phyloP scores from a whole-genome alignment of 2,329 filamentous ascomycete genomes.

The Trichophyton simii region DNA sequence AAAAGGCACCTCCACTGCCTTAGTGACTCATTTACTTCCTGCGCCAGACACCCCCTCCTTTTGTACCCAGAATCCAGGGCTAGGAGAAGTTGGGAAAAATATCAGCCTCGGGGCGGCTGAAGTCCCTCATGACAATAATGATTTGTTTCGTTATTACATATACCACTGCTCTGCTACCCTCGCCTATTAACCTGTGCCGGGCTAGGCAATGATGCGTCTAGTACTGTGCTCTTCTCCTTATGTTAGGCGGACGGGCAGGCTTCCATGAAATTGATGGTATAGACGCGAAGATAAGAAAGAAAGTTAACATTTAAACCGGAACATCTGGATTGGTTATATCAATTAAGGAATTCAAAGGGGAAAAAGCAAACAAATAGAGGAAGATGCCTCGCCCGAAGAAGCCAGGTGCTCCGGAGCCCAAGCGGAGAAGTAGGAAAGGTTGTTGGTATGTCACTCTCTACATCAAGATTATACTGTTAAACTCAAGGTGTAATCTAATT shows the following conservation, averaged over 20 bases:
- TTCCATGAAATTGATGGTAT: background rate
- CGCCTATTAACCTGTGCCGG: background rate
- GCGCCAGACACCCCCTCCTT: background rate
- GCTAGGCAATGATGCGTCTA: background rate
- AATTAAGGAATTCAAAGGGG: background rate
- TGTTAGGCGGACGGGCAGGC: background rate
- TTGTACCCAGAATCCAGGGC: background rate
- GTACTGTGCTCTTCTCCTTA: background rate
- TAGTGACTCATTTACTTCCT: background rate
- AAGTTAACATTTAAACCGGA: background rate
- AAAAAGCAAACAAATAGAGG: background rate
- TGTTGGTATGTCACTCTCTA: constrained; percentile 41
- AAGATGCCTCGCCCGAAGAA: constrained; percentile 51
- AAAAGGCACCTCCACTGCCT: background rate
- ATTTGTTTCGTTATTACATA: background rate
- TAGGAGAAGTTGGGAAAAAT: background rate
- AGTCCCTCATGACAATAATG: background rate
- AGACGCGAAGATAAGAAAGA: background rate
- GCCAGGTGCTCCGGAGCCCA: constrained; percentile 46
- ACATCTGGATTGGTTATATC: background rate
- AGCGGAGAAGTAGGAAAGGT: constrained; percentile 49
- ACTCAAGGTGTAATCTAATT: background rate
- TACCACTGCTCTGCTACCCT: background rate
- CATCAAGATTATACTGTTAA: background rate
- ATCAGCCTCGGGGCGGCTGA: background rate